Evolutionary conservation across 495 filamentous ascomycete genomes (phyloP).

Genomic region (Tuber aestivum): DNA sequence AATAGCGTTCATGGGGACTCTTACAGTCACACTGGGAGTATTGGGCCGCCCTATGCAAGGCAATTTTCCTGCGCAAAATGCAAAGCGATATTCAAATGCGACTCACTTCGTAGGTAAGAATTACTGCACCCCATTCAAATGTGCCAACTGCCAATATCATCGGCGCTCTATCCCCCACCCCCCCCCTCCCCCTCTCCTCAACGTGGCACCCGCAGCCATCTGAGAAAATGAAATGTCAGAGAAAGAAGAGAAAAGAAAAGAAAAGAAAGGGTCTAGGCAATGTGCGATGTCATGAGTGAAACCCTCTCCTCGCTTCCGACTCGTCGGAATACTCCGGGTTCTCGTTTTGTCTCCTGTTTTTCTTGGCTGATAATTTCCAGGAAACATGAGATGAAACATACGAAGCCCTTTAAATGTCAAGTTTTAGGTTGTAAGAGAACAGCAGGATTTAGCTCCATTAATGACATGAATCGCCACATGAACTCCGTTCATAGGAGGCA

Average conservation of each 20-base stretch:
- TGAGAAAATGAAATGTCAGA: too few species aligned
- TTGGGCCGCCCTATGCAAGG: constrained; percentile 23
- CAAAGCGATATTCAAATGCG: constrained; percentile 32
- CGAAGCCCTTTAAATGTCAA: constrained; percentile 64
- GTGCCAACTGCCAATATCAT: not conserved
- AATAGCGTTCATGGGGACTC: constrained; percentile 28
- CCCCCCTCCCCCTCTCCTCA: not conserved
- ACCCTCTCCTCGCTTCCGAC: not conserved
- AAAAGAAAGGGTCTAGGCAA: not conserved
- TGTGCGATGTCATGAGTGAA: not conserved
- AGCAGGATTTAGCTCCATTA: constrained; percentile 70
- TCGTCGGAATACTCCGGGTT: not conserved
- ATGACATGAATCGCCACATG: constrained; percentile 71
- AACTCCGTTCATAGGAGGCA: constrained; percentile 62
- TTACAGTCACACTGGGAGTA: constrained; percentile 29
- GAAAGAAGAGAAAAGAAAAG: not conserved
- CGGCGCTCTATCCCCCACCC: not conserved
- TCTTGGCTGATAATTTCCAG: constrained; percentile 46
- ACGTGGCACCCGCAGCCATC: not conserved
- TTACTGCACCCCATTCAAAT: constrained; percentile 16
- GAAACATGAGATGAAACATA: constrained; percentile 75
- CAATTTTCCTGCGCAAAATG: constrained; percentile 31
- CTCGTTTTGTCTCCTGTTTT: constrained; percentile 20
- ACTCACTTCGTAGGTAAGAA: constrained; percentile 41
- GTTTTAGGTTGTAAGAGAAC: constrained; percentile 53